Conservation (phyloP, 129 eudicot species). For the Chrysanthemum makinoi region DNA sequence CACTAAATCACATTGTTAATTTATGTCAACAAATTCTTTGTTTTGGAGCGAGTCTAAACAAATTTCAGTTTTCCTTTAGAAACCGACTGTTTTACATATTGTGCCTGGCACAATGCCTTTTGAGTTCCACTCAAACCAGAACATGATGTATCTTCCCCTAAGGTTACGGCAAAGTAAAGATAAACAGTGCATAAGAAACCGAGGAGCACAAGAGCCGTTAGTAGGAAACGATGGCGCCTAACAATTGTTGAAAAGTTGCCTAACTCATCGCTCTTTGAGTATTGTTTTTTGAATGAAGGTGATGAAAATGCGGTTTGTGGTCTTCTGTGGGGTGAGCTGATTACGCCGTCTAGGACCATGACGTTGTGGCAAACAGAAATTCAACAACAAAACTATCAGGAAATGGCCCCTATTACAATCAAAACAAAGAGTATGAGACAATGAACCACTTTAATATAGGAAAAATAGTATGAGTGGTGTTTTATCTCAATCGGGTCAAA, state of each 20-base stretch:
- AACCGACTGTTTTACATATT: slow-evolving; percentile 42
- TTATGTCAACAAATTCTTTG: slow-evolving; percentile 10
- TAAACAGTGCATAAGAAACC: slow-evolving; percentile 55
- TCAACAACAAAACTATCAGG: neutral
- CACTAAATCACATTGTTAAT: slow-evolving; percentile 8
- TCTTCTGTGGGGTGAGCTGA: slow-evolving; percentile 54
- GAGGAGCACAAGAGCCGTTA: slow-evolving; percentile 51
- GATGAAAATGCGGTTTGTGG: slow-evolving; percentile 40
- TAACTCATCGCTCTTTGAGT: slow-evolving; percentile 36
- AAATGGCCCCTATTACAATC: neutral
- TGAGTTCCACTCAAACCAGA: slow-evolving; percentile 43
- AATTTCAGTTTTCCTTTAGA: slow-evolving; percentile 44
- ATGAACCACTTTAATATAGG: neutral
- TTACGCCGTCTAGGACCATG: slow-evolving; percentile 47
- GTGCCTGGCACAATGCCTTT: slow-evolving; percentile 41
- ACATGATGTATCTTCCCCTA: slow-evolving; percentile 39
- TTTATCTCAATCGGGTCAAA: neutral
- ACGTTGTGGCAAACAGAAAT: slow-evolving; percentile 11
- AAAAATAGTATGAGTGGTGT: neutral
- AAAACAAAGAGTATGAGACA: slow-evolving; percentile 7
- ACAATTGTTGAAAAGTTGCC: slow-evolving; percentile 46
- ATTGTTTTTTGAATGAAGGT: slow-evolving; percentile 35
- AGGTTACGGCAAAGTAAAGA: slow-evolving; percentile 60
- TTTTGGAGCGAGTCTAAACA: slow-evolving; percentile 8
- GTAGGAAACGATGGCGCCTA: slow-evolving; percentile 55